A percentile compares a stretch with the other conserved stretches of the same genome.
phyloP scores from a whole-genome alignment of 1,139 yeast species.

The Kodamaea sp. region DNA sequence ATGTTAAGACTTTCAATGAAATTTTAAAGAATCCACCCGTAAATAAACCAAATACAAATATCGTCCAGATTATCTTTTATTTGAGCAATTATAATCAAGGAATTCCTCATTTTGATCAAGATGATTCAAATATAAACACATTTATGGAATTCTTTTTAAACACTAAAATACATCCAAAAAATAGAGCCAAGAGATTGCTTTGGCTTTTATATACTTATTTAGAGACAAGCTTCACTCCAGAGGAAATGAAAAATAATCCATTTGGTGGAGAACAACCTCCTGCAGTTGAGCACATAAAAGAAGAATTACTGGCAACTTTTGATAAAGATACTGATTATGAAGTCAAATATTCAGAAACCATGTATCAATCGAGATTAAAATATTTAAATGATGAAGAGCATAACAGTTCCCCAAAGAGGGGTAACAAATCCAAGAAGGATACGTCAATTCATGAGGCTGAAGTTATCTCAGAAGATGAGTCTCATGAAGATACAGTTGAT shows the following conservation, averaged over 20 bases:
- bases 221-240: constrained; percentile 62
- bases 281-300: constrained; percentile 36
- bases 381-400: constrained; percentile 51
- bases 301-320: constrained; percentile 39
- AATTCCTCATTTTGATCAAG: constrained; percentile 24
- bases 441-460: constrained; percentile 14
- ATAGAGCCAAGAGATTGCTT: constrained; percentile 68
- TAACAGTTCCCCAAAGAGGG: constrained; percentile 31
- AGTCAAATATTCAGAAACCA: constrained; percentile 62
- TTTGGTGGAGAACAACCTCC: constrained; percentile 58
- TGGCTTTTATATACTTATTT: constrained; percentile 82
- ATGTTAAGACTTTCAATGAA: constrained; percentile 48
- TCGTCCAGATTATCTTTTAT: constrained; percentile 72
- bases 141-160: constrained; percentile 68
- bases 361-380: constrained; percentile 59
- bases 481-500: constrained; percentile 15
- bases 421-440: constrained; percentile 30
- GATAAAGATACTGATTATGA: constrained; percentile 75
- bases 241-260: constrained; percentile 57
- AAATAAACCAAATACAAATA: constrained; percentile 47
- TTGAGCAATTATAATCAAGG: constrained; percentile 61
- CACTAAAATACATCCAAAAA: constrained; percentile 48
- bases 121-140: constrained; percentile 7
- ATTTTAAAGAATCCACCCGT: constrained; percentile 34
- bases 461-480: constrained; percentile 5